Percentiles rank a stretch among this genome's conserved stretches.
Conservation (phyloP, 352 stramenopile species). For the Phytophthora ramorum region DNA sequence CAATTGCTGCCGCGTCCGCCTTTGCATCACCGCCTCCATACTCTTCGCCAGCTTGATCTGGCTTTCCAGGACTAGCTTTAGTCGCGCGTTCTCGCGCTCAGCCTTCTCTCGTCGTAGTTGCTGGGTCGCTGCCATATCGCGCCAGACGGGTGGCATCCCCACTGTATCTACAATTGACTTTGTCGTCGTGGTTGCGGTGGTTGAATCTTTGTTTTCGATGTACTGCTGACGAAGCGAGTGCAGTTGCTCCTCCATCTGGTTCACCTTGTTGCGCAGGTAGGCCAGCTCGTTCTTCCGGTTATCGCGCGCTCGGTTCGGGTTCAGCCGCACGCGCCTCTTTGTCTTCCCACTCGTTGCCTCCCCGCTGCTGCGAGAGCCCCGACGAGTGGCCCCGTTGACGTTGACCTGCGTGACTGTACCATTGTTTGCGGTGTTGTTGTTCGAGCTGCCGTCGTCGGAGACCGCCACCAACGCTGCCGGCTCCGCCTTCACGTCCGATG, state of each 20-base stretch:
- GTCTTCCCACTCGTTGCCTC: conserved; percentile 23
- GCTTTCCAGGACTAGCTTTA: conserved; percentile 55
- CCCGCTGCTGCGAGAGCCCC: neutral
- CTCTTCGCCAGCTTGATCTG: conserved; percentile 58
- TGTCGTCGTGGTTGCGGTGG: conserved; percentile 1
- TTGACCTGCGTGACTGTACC: neutral
- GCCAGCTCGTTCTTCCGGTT: conserved; percentile 51
- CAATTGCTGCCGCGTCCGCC: conserved; percentile 39
- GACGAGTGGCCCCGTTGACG: conserved; percentile 1
- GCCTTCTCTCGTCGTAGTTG: conserved; percentile 42
- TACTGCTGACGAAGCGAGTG: conserved; percentile 37
- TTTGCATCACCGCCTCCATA: conserved; percentile 50
- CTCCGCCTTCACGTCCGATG: conserved; percentile 12
- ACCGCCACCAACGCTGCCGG: neutral
- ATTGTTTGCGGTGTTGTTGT: neutral
- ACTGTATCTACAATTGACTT: conserved; percentile 20
- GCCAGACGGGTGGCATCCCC: conserved; percentile 38
- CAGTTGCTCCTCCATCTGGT: conserved; percentile 48
- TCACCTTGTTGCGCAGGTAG: conserved; percentile 53
- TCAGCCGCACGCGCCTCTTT: conserved; percentile 35
- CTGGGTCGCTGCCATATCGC: conserved; percentile 43
- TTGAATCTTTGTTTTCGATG: conserved; percentile 27
- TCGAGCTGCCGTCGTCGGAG: neutral
- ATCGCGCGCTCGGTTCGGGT: conserved; percentile 47
- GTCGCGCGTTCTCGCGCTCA: conserved; percentile 51